phyloP scores from a whole-genome alignment of 176 grass and related monocot genomes.

The Pontederia crassipes region DNA sequence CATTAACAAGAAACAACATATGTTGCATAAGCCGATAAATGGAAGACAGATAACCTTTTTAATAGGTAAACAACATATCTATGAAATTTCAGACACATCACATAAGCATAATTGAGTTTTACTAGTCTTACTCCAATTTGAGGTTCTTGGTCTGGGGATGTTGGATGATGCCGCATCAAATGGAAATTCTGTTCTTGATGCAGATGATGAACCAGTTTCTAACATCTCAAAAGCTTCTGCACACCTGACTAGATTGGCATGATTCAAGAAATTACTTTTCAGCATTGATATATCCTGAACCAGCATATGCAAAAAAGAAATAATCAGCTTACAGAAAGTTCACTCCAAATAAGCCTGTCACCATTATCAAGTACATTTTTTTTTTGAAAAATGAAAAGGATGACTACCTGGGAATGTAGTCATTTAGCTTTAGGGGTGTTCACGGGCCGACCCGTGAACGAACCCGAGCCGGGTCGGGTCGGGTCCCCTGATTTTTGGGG shows the following conservation, averaged over 20 bases:
- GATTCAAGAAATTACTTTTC: conserved; percentile 50
- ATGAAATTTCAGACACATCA: background rate
- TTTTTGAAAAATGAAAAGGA: no score
- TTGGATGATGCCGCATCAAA: conserved; percentile 33
- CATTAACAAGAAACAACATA: no score
- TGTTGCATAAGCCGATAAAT: no score
- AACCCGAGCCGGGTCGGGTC: no score
- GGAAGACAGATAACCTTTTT: background rate
- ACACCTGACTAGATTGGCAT: conserved; percentile 70
- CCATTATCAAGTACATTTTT: background rate
- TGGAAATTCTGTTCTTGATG: conserved; percentile 27
- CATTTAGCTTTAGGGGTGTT: no score
- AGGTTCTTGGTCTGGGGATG: conserved; percentile 56
- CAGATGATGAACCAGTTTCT: conserved; percentile 27
- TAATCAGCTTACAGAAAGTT: background rate
- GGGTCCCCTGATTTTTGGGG: no score
- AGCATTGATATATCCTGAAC: conserved; percentile 64
- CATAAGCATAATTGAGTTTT: conserved; percentile 23
- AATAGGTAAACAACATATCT: background rate
- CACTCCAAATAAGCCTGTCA: background rate
- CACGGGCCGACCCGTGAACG: no score
- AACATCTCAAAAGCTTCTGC: conserved; percentile 50
- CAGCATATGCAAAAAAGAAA: conserved; percentile 18
- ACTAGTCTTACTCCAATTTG: conserved; percentile 26
- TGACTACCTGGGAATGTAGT: no score